Evolutionary conservation across 768 basidiomycete genomes (phyloP), one percentile per base, ranked within the genome.

Genomic region (Trametes cinnabarina): DNA sequence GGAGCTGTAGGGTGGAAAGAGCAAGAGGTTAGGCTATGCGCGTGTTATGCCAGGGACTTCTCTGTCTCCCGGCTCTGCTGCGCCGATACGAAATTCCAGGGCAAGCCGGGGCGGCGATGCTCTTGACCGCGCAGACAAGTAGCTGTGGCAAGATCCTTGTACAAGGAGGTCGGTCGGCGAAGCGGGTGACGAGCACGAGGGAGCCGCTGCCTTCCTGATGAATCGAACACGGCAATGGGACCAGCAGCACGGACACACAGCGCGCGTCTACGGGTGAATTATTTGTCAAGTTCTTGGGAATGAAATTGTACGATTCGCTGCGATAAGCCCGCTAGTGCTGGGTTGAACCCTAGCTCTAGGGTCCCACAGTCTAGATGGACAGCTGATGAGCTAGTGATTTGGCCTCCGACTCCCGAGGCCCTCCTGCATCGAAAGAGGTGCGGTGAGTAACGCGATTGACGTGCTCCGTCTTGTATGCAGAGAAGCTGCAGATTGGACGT

Each of bases 271-370:
- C 41, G 20, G 58, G 12, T 22, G 39, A 25, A 51, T 26, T 40
- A 17, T 15, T 17, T 40, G 5, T 8, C 20, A 20, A 25, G 34
- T 34, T 17, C 37, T 39, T n/a, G 11, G n/a, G 37, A 14, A 15
- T 39, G 37, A 15, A 46, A 46, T 26, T 19, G 43, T 28, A 25
- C 26, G 47, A 53, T 42, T 19, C 30, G 28, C 26, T 41, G 40
- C 28, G 46, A 53, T 41, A 37, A 50, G 58, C 54, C 53, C 48
- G n/a, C n/a, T n/a, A 44, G 53, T 60, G 58, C 52, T 35, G 41
- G 14, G 22, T 11, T 23, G 52, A 47, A 60, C 53, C 53, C 58
- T 60, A 37, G 42, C 41, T 19, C 35, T n/a, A n/a, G 19, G 20
- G 46, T 49, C 37, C 47, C 58, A 46, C 48, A 46, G 42, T 50